These are phyloP conservation scores for Peronospora destructor DNA, from an alignment of 352 stramenopile species.

Conservation along the genomic window DNA sequence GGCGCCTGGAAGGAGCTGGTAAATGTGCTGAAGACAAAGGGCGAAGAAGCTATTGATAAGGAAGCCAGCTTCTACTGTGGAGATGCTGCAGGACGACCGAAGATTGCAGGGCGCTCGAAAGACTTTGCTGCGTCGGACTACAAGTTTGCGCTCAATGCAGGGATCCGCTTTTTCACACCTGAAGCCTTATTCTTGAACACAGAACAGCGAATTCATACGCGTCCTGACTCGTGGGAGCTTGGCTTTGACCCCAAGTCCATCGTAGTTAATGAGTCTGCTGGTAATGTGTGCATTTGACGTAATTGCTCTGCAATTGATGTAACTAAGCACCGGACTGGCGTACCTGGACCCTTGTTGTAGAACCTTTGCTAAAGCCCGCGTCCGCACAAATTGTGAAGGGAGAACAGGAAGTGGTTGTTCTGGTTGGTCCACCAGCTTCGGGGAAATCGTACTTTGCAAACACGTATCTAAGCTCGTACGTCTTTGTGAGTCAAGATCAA, in stretches of 20 bases:
- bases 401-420: conserved; percentile 62
- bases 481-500: conserved; percentile 78
- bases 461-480: conserved; percentile 46
- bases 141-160: conserved; percentile 86
- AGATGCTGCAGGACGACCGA: conserved; percentile 72
- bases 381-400: conserved; percentile 20
- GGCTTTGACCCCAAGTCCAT: conserved; percentile 59
- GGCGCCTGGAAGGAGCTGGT: conserved; percentile 61
- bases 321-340: not conserved
- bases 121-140: conserved; percentile 84
- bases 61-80: conserved; percentile 74
- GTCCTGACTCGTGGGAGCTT: conserved; percentile 62
- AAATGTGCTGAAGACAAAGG: conserved; percentile 13
- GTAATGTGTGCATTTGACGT: conserved; percentile 14
- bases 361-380: conserved; percentile 19
- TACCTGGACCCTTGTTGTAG: not conserved
- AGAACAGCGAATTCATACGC: conserved; percentile 67
- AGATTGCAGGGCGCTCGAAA: conserved; percentile 55
- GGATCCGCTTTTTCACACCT: conserved; percentile 72
- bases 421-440: conserved; percentile 64
- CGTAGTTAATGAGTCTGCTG: conserved; percentile 14
- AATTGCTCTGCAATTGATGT: not conserved
- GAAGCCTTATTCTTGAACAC: conserved; percentile 74
- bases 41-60: conserved; percentile 33
- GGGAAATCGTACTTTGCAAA: conserved; percentile 64